Evolutionary conservation across 305 asterid species (phyloP).

Genomic region (Petunia hybrid): DNA sequence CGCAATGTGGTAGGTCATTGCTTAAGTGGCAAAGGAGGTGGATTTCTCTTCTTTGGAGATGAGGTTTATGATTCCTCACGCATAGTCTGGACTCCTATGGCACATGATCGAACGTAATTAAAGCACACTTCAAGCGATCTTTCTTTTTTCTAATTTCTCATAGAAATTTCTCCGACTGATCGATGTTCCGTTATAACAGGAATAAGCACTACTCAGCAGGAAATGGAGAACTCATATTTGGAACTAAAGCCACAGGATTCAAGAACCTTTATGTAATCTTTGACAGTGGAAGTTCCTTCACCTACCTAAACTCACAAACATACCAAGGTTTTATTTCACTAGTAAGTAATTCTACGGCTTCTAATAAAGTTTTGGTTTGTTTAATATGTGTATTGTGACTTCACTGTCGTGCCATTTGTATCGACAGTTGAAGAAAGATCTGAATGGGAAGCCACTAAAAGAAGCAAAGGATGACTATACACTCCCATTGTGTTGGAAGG

Average conservation of each 20-base stretch:
- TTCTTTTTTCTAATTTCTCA: background rate
- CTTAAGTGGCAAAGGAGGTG: constrained; percentile 67
- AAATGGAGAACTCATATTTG: constrained; percentile 73
- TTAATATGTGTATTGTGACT: constrained; percentile 5
- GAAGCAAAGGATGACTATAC: constrained; percentile 76
- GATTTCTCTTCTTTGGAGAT: constrained; percentile 91
- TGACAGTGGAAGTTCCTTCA: constrained; percentile 96
- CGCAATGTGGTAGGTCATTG: constrained; percentile 86
- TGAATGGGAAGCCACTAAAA: constrained; percentile 66
- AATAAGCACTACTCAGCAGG: constrained; percentile 78
- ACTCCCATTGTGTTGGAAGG: constrained; percentile 92
- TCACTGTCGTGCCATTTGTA: background rate
- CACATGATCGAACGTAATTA: constrained; percentile 65
- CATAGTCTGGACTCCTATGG: constrained; percentile 86
- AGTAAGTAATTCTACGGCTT: constrained; percentile 52
- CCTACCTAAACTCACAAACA: constrained; percentile 74
- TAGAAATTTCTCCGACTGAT: constrained; percentile 28
- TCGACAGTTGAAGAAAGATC: constrained; percentile 64
- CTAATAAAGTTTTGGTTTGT: constrained; percentile 6
- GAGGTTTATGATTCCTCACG: constrained; percentile 74
- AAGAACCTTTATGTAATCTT: constrained; percentile 77
- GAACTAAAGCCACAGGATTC: constrained; percentile 72
- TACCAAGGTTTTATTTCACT: constrained; percentile 66
- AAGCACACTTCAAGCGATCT: background rate
- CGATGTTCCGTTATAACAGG: constrained; percentile 49